A percentile compares a stretch with the other conserved stretches of the same genome.
Evolutionary conservation across 83 land plant genomes (phyloP).

Genomic region (Diphasiastrum complanatum): DNA sequence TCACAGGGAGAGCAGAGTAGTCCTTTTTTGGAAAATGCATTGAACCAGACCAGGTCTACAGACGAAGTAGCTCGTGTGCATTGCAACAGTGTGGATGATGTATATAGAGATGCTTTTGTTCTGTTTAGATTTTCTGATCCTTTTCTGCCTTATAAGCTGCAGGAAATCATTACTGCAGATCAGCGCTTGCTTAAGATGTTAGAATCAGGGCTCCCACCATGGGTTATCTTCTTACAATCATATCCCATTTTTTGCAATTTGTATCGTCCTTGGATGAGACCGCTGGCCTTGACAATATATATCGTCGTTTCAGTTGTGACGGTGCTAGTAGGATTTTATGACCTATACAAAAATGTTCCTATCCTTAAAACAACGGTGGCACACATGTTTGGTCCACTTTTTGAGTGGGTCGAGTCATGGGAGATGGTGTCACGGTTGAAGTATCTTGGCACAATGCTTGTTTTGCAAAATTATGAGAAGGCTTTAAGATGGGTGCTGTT

Average conservation of each 20-base stretch:
- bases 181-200: conserved; percentile 63
- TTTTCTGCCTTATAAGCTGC: conserved; percentile 59
- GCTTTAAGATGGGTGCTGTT: conserved; percentile 55
- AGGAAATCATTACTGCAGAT: conserved; percentile 60
- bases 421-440: conserved; percentile 85
- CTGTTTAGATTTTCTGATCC: conserved; percentile 65
- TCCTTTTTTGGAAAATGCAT: no score
- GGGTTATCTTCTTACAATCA: conserved; percentile 93
- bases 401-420: conserved; percentile 97
- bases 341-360: conserved; percentile 92
- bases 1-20: no score
- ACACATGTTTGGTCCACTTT: conserved; percentile 67
- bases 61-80: conserved; percentile 6
- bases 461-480: conserved; percentile 78
- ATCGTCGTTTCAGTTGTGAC: conserved; percentile 63
- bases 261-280: conserved; percentile 96
- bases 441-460: conserved; percentile 83
- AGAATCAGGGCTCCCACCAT: conserved; percentile 82
- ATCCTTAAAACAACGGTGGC: conserved; percentile 73
- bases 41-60: no score
- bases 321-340: conserved; percentile 86
- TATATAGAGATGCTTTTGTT: conserved; percentile 53
- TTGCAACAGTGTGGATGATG: conserved; percentile 11
- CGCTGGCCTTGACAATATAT: conserved; percentile 66
- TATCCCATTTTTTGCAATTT: conserved; percentile 73